Percentiles rank a stretch among this genome's conserved stretches.
Conservation (phyloP, 2,329 filamentous ascomycete species). For the Aaosphaeria arxii region DNA sequence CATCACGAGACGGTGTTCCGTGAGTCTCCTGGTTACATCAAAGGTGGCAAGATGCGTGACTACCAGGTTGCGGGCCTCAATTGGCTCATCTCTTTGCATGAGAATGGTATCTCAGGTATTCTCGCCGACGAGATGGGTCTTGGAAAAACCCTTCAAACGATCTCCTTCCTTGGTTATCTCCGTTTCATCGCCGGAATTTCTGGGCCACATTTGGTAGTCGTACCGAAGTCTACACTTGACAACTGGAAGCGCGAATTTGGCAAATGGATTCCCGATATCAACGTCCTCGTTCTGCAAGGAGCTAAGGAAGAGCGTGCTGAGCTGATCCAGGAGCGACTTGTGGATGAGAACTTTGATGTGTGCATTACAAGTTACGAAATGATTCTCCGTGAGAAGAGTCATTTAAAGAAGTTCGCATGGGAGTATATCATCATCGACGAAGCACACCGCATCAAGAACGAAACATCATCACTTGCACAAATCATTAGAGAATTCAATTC, state of each 20-base stretch:
- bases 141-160: slow-evolving; percentile 96
- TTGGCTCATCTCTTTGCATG: slow-evolving; percentile 95
- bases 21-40: slow-evolving; percentile 86
- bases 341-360: slow-evolving; percentile 94
- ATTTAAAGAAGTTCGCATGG: slow-evolving; percentile 97
- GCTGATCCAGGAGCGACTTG: slow-evolving; percentile 85
- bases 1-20: slow-evolving; percentile 80
- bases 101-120: slow-evolving; percentile 98
- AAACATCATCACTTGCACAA: slow-evolving; percentile 93
- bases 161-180: slow-evolving; percentile 92
- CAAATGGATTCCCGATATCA: slow-evolving; percentile 92
- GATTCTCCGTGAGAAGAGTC: slow-evolving; percentile 91
- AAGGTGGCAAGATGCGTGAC: slow-evolving; percentile 85
- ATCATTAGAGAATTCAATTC: slow-evolving; percentile 97
- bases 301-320: slow-evolving; percentile 88
- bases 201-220: slow-evolving; percentile 85
- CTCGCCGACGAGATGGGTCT: slow-evolving; percentile 98
- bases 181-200: slow-evolving; percentile 86
- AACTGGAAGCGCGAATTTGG: slow-evolving; percentile 97
- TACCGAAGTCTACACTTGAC: slow-evolving; percentile 95
- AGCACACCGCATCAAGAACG: slow-evolving; percentile 98
- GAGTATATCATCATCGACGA: slow-evolving; percentile 99
- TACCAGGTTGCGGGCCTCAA: slow-evolving; percentile 96
- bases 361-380: slow-evolving; percentile 99
- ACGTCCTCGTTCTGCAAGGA: slow-evolving; percentile 90